Evolutionary conservation across 202 grass and related monocot species (phyloP), one percentile per base, ranked within the genome.

Genomic region (Digitaria exilis): DNA sequence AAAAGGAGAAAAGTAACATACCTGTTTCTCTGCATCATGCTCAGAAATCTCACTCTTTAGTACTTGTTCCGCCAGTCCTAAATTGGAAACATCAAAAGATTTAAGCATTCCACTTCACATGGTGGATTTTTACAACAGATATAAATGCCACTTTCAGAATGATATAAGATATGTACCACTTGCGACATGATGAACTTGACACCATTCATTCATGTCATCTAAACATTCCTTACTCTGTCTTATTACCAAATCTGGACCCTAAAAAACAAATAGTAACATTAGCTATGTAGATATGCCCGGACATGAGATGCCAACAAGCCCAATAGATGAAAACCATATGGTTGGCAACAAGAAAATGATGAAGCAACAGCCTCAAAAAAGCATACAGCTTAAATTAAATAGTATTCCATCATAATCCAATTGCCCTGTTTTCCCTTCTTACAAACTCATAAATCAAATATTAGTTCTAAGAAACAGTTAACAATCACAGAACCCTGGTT

Each of bases 171-270:
- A 81, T 76, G 82, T 90, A 97, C 94, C 94, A 83, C 89, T 97
- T 84, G 87, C 57, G 52, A 78, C 77, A 19, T 97, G 91, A 85
- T 97, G 94, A 62, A 79, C 75, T 58, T 73, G 75, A 78, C 94
- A 97, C 94, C 94, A 97, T 75, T 94, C 85, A 82, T 92, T 92
- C 89, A 97, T 94, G 55, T 83, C 84, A 74, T 92, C 89, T 85
- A 97, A 85, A 65, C 91, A 92, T 70, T 90, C 91, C 79, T 97
- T 92, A 65, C 85, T 87, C 64, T 97, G 91, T 54, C 60, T 92
- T 77, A 92, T 90, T 78, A 97, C 91, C 80, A 97, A 89, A 77
- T 97, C 80, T 78, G 91, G 94, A 80, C 91, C 94, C 94, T 97
- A 34, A 41, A 82, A 83, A 85, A 52, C 52, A 31, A 71, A 50